Conservation (phyloP, 768 basidiomycete genomes). For the Pleurotus ostreatus region DNA sequence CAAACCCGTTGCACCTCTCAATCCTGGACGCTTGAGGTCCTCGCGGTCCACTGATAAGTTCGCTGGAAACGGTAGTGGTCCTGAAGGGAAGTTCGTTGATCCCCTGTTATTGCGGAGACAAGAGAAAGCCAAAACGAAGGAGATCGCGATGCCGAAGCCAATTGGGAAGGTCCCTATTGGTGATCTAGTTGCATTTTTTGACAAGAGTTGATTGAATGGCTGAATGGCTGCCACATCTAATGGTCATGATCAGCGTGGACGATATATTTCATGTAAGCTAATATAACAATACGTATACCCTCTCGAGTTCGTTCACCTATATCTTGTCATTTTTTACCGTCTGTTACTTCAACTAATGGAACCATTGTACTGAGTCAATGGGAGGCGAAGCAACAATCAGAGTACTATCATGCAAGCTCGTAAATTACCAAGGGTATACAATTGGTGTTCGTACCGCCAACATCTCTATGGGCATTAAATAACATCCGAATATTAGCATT, state of each 20-base stretch:
- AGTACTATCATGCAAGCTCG: no score
- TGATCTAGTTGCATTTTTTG: conserved; percentile 83
- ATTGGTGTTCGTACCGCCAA: not conserved
- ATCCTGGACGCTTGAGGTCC: conserved; percentile 25
- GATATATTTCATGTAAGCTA: no score
- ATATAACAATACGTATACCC: no score
- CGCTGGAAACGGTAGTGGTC: conserved; percentile 1
- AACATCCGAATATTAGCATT: not conserved
- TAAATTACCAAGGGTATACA: not conserved
- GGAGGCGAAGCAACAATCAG: no score
- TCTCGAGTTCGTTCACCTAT: no score
- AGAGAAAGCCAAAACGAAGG: conserved; percentile 40
- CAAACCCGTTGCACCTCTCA: conserved; percentile 28
- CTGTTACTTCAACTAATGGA: no score
- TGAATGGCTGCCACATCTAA: no score
- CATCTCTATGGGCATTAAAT: not conserved
- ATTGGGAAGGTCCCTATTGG: conserved; percentile 68
- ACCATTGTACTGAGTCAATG: no score
- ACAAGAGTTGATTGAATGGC: conserved; percentile 27
- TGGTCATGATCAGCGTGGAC: no score
- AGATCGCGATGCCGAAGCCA: conserved; percentile 42
- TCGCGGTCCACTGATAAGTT: conserved; percentile 40
- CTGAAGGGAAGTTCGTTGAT: conserved; percentile 62
- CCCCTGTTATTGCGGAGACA: conserved; percentile 69
- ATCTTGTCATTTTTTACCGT: no score